Evolutionary conservation across 768 basidiomycete species (phyloP), one percentile per base, ranked within the genome.

Genomic region (Mycena metata): DNA sequence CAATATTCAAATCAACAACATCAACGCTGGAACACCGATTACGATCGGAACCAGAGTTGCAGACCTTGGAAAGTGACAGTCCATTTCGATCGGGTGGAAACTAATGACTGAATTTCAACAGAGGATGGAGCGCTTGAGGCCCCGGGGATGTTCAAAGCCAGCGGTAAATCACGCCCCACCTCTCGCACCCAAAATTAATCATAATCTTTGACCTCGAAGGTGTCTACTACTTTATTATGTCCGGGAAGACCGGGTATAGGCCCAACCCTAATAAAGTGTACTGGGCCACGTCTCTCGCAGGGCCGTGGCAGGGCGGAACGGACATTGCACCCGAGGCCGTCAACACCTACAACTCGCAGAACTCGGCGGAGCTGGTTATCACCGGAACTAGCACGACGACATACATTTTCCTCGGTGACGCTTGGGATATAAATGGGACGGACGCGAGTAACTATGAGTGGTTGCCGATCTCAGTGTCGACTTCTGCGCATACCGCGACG

Each of bases 1-100:
- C 63, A 71, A 71, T 26, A 24, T 71, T 9, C 70, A 71, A 54
- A 45, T 69, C 55, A 66, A 72, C 24, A 61, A 62, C 23, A 72
- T 72, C 46, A 58, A 62, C 33, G 46, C 45, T 8, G 60, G 60
- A 13, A 49, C 35, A 3, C 66, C 66, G 16, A 67, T 67, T 17
- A 67, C 66, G 1, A 62, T 67, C 19, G 66, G 66, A 10, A 57
- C 42, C 4, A 19, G 66, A 51, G 66, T 67, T 21, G 60, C 66
- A 19, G 66, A 62, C 43, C n/a, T 67, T 16, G 60, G 66, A 39
- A 11, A 56, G 36, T 49, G 6, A 30, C 30, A 30, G 6, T 30
- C 42, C 11, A 9, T 46, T 30, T 21, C 2, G 5, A 12, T n/a
- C n/a, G 12, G 23, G 13, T 3, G 21, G 1, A 13, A 21, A 1